phyloP scores from a whole-genome alignment of 169 alveolate genomes.

The Eimeria praecox region DNA sequence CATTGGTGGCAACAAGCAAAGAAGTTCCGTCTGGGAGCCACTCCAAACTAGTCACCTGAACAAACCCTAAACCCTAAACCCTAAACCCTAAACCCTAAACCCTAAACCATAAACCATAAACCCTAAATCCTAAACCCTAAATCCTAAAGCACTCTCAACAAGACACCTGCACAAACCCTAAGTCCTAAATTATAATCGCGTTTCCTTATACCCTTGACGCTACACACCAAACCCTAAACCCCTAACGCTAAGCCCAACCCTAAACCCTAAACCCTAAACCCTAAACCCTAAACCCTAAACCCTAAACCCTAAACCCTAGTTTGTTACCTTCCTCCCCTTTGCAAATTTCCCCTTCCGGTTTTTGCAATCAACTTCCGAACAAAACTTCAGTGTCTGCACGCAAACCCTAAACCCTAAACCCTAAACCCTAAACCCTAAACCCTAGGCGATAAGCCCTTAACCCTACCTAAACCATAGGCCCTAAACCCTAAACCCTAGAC shows the following conservation, averaged over 20 bases:
- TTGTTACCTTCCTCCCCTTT: constrained; percentile 75
- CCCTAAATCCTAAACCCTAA: constrained; percentile 26
- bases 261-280: not conserved
- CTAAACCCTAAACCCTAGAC: constrained; percentile 36
- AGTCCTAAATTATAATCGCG: not conserved
- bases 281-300: not conserved
- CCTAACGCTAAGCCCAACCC: no score
- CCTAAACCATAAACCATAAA: constrained; percentile 1
- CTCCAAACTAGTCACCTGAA: constrained; percentile 79
- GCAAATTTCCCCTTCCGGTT: constrained; percentile 75
- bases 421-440: constrained; percentile 40
- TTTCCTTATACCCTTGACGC: not conserved
- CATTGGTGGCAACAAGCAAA: constrained; percentile 76
- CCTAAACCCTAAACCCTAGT: not conserved
- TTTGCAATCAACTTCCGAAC: constrained; percentile 71
- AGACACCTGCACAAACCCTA: no score
- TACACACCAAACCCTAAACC: not conserved
- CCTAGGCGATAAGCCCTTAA: constrained; percentile 31
- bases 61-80: constrained; percentile 37
- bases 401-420: constrained; percentile 28
- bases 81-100: constrained; percentile 48
- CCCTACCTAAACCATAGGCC: constrained; percentile 22
- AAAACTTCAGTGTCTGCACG: constrained; percentile 76
- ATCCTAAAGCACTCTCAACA: no score
- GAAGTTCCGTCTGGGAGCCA: constrained; percentile 67